A percentile compares a stretch with the other conserved stretches of the same genome.
These are phyloP conservation scores for Adansonia grandidieri DNA, from an alignment of 441 rosid genomes.

Conservation along the genomic window DNA sequence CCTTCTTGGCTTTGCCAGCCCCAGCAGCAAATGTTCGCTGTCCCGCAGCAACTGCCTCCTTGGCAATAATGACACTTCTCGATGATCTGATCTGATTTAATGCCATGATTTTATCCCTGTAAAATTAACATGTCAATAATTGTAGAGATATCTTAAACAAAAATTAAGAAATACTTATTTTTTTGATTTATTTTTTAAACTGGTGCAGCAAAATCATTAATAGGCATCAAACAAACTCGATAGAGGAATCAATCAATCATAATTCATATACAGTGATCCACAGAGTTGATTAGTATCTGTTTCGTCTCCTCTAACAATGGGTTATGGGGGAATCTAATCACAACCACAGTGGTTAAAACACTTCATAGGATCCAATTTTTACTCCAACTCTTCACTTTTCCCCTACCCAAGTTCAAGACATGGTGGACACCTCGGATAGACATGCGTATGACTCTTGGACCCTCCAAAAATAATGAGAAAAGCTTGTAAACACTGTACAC, in stretches of 20 bases:
- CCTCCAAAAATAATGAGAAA: constrained; percentile 5
- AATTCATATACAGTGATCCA: constrained; percentile 9
- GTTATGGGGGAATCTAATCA: not conserved
- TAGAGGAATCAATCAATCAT: not conserved
- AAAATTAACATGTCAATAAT: not conserved
- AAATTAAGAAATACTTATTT: constrained; percentile 3
- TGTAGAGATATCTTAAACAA: not conserved
- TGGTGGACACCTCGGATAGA: not conserved
- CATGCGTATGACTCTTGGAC: constrained; percentile 7
- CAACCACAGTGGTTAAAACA: not conserved
- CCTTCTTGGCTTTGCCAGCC: not conserved
- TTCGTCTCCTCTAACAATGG: not conserved
- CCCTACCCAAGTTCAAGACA: not conserved
- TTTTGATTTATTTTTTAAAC: not conserved
- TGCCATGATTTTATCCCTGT: constrained; percentile 12
- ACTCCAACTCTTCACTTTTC: constrained; percentile 9
- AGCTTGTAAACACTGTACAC: not conserved
- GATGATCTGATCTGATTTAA: not conserved
- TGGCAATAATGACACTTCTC: not conserved
- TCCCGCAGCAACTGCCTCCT: not conserved
- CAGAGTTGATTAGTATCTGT: not conserved
- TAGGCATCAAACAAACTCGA: not conserved
- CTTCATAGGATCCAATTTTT: constrained; percentile 15
- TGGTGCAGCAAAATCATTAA: not conserved
- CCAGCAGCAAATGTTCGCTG: not conserved